Evolutionary conservation across 805 yeast genomes (phyloP).

Genomic region (Ascoidea rubescens): DNA sequence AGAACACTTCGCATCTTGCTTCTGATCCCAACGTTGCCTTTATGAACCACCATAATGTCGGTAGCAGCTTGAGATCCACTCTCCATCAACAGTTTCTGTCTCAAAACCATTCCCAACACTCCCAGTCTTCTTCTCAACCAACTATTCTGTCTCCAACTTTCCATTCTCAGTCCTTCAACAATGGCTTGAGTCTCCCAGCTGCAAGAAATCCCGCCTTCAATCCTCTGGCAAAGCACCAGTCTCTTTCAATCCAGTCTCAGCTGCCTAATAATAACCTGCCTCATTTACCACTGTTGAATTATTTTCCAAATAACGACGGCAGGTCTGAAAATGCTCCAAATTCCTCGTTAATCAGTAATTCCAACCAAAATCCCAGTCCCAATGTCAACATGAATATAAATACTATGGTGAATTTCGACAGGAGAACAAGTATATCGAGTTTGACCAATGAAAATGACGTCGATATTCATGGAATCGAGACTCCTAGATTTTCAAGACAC

Average conservation of each 20-base stretch:
- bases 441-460: conserved; percentile 31
- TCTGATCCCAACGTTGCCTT: too few relatives aligned
- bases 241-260: too few relatives aligned
- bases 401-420: background rate
- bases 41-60: background rate
- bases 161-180: too few relatives aligned
- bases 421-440: conserved; percentile 13
- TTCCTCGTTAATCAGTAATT: background rate
- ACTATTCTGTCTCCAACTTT: too few relatives aligned
- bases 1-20: too few relatives aligned
- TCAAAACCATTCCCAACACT: background rate
- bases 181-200: too few relatives aligned
- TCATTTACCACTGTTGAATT: too few relatives aligned
- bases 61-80: background rate
- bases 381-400: background rate
- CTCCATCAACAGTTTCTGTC: background rate
- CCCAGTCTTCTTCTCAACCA: background rate
- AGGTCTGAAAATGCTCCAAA: background rate
- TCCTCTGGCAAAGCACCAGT: too few relatives aligned
- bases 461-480: conserved; percentile 25
- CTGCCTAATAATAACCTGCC: too few relatives aligned
- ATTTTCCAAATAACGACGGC: background rate
- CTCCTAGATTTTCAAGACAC: conserved; percentile 20
- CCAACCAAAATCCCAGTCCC: background rate
- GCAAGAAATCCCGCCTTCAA: too few relatives aligned